phyloP scores from a whole-genome alignment of 495 filamentous ascomycete species.

The Xylaria scruposa region DNA sequence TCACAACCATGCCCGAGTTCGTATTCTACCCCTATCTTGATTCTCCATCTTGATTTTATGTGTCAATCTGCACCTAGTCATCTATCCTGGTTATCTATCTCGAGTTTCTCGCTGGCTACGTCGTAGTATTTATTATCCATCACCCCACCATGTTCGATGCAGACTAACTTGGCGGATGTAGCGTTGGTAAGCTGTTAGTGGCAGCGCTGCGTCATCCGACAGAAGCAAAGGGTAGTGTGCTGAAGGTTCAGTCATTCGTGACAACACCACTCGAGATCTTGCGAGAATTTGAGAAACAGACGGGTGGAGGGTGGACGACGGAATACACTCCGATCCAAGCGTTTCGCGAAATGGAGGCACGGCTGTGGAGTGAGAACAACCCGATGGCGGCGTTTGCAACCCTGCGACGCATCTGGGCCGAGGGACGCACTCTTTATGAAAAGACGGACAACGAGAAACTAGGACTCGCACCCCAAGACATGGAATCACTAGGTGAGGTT shows the following conservation, averaged over 20 bases:
- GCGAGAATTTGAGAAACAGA: slow-evolving; percentile 70
- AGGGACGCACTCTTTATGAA: slow-evolving; percentile 73
- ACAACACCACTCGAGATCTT: slow-evolving; percentile 67
- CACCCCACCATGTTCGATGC: not conserved
- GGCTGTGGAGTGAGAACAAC: slow-evolving; percentile 60
- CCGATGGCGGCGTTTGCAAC: slow-evolving; percentile 64
- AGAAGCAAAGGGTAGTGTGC: slow-evolving; percentile 57
- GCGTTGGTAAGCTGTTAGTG: slow-evolving; percentile 70
- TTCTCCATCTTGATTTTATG: not conserved
- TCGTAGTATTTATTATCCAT: not conserved
- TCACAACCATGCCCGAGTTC: slow-evolving; percentile 73
- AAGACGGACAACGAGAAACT: slow-evolving; percentile 69
- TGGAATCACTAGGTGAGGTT: slow-evolving; percentile 56
- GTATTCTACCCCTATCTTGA: slow-evolving; percentile 35
- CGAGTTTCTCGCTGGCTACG: not conserved
- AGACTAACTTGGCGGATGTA: slow-evolving; percentile 37
- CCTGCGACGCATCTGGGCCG: slow-evolving; percentile 71
- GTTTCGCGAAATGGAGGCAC: slow-evolving; percentile 59
- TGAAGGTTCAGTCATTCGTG: slow-evolving; percentile 75
- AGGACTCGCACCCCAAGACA: slow-evolving; percentile 50
- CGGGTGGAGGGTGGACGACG: slow-evolving; percentile 61
- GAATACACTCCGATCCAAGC: slow-evolving; percentile 58
- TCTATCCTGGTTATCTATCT: not conserved
- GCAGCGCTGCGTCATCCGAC: slow-evolving; percentile 63
- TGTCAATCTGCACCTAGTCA: not conserved